Conservation (phyloP, 1,139 yeast species). For the Candida pseudocylindracea region DNA sequence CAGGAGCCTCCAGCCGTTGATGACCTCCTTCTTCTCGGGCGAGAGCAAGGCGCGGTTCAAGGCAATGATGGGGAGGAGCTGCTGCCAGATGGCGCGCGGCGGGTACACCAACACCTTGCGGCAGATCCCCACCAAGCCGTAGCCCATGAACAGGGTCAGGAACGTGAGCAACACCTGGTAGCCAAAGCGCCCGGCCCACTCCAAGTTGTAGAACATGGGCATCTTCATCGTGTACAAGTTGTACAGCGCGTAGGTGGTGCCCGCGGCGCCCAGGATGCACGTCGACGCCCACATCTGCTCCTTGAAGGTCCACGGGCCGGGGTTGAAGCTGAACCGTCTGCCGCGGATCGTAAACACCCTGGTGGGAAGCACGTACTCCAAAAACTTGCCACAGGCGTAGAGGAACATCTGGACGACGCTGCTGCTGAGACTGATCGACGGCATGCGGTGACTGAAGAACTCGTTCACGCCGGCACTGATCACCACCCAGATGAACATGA, state of each 20-base stretch:
- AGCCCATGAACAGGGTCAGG: slow-evolving; percentile 34
- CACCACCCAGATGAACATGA: slow-evolving; percentile 4
- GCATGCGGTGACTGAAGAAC: slow-evolving; percentile 3
- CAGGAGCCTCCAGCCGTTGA: slow-evolving; percentile 3
- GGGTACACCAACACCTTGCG: slow-evolving; percentile 3
- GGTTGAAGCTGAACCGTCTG: slow-evolving; percentile 19
- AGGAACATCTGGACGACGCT: slow-evolving; percentile 28
- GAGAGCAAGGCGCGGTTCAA: slow-evolving; percentile 3
- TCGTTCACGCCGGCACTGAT: slow-evolving; percentile 3
- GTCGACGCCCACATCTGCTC: slow-evolving; percentile 45
- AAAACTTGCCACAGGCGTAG: slow-evolving; percentile 28
- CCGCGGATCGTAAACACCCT: slow-evolving; percentile 17
- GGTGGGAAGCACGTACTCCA: slow-evolving; percentile 19
- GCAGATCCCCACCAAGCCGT: slow-evolving; percentile 36
- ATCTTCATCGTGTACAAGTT: slow-evolving; percentile 13
- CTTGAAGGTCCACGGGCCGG: slow-evolving; percentile 44
- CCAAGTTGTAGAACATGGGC: slow-evolving; percentile 12
- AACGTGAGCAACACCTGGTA: slow-evolving; percentile 3
- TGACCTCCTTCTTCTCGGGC: slow-evolving; percentile 2
- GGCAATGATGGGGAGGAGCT: slow-evolving; percentile 3
- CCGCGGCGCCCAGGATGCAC: slow-evolving; percentile 17
- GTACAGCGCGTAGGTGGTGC: slow-evolving; percentile 17
- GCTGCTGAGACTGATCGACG: slow-evolving; percentile 3
- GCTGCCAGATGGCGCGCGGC: slow-evolving; percentile 2
- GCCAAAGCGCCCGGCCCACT: slow-evolving; percentile 14